A percentile compares a stretch with the other conserved stretches of the same genome.
phyloP scores from a whole-genome alignment of 352 stramenopile species.

The Globisporangium emineosum region DNA sequence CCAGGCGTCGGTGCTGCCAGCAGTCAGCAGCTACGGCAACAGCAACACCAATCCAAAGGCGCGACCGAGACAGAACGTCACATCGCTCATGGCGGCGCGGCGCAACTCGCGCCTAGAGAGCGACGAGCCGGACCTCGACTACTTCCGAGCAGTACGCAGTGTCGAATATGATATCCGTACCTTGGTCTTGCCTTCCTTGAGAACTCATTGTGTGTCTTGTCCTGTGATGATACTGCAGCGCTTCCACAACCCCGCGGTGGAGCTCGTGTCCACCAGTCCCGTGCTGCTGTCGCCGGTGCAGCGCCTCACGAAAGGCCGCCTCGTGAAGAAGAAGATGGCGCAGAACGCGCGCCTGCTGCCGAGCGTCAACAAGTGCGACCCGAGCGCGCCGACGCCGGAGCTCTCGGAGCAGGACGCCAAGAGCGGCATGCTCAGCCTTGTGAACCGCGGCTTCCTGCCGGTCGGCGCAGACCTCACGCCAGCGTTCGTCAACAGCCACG shows the following conservation, averaged over 20 bases:
- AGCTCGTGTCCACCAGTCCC: conserved; percentile 23
- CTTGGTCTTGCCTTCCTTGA: background rate
- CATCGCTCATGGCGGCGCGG: conserved; percentile 20
- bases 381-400: conserved; percentile 44
- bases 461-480: conserved; percentile 57
- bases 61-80: conserved; percentile 9
- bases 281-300: conserved; percentile 18
- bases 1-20: conserved; percentile 14
- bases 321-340: conserved; percentile 64
- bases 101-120: conserved; percentile 7
- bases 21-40: conserved; percentile 24
- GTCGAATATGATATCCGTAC: background rate
- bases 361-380: conserved; percentile 68
- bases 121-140: conserved; percentile 32
- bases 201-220: background rate
- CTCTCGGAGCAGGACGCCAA: conserved; percentile 58
- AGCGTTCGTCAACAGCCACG: conserved; percentile 48
- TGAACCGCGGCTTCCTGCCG: conserved; percentile 72
- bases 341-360: conserved; percentile 54
- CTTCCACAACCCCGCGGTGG: conserved; percentile 37
- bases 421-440: conserved; percentile 58
- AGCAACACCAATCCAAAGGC: conserved; percentile 2
- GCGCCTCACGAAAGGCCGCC: conserved; percentile 23
- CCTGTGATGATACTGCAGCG: conserved; percentile 20
- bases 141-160: conserved; percentile 40